phyloP scores from a whole-genome alignment of 495 filamentous ascomycete genomes.

The Platismatia glauca region DNA sequence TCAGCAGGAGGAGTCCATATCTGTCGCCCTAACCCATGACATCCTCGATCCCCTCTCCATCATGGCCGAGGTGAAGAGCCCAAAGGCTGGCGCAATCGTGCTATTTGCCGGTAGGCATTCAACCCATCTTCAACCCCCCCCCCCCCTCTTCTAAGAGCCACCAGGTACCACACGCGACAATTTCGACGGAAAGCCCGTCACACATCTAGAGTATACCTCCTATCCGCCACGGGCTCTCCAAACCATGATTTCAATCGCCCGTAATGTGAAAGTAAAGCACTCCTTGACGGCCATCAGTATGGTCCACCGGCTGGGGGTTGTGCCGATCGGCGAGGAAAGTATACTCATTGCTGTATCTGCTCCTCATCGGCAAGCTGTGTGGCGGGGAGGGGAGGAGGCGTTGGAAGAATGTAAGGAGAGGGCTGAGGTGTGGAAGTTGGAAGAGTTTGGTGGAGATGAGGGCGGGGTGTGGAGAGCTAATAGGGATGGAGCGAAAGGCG shows the following conservation, averaged over 20 bases:
- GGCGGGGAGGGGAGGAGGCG: conserved; percentile 81
- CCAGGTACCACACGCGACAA: conserved; percentile 80
- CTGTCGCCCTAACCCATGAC: conserved; percentile 42
- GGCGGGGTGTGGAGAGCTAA: conserved; percentile 84
- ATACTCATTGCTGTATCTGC: conserved; percentile 83
- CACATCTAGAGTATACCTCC: conserved; percentile 70
- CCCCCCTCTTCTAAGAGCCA: conserved; percentile 14
- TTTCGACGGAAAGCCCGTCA: conserved; percentile 66
- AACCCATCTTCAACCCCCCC: not conserved
- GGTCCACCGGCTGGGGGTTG: conserved; percentile 75
- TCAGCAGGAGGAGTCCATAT: conserved; percentile 9
- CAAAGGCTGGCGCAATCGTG: conserved; percentile 79
- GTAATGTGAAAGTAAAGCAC: conserved; percentile 48
- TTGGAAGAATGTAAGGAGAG: conserved; percentile 77
- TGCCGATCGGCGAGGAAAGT: conserved; percentile 83
- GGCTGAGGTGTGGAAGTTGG: conserved; percentile 92
- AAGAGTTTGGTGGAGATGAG: conserved; percentile 76
- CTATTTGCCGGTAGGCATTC: conserved; percentile 62
- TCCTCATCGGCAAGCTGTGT: conserved; percentile 80
- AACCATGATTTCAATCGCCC: conserved; percentile 63
- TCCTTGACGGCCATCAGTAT: conserved; percentile 62
- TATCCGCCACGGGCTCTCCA: conserved; percentile 69
- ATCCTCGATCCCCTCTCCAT: conserved; percentile 50
- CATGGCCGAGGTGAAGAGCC: conserved; percentile 62
- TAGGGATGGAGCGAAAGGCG: conserved; percentile 57